phyloP scores from a whole-genome alignment of 768 basidiomycete genomes.

The Cyclocybe aegerita region DNA sequence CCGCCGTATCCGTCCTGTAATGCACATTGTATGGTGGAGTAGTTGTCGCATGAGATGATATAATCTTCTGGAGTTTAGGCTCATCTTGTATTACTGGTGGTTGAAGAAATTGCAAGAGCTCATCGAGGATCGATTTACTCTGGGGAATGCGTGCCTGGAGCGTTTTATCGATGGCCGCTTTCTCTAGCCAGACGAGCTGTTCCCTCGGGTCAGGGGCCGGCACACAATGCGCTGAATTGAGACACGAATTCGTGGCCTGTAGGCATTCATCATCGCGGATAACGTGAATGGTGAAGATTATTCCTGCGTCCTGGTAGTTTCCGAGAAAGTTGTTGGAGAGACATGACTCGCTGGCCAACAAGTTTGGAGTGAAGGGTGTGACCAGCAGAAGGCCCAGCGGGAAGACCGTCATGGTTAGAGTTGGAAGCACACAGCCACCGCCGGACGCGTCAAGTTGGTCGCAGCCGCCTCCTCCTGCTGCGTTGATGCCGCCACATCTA shows the following conservation, averaged over 20 bases:
- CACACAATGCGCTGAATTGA: constrained; percentile 23
- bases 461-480: constrained; percentile 4
- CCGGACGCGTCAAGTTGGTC: neutral
- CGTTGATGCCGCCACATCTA: constrained; percentile 6
- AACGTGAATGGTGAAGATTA: constrained; percentile 44
- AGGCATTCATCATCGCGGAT: constrained; percentile 38
- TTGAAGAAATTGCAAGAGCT: constrained; percentile 14
- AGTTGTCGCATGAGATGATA: neutral
- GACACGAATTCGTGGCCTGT: constrained; percentile 25
- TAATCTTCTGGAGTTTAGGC: constrained; percentile 17
- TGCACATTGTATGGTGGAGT: constrained; percentile 34
- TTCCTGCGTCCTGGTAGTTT: constrained; percentile 43
- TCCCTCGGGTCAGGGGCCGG: constrained; percentile 16
- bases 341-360: constrained; percentile 43
- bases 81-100: neutral
- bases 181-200: constrained; percentile 63
- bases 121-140: constrained; percentile 8
- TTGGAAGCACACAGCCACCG: constrained; percentile 13
- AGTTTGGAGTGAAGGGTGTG: constrained; percentile 39
- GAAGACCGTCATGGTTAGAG: constrained; percentile 15
- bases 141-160: constrained; percentile 24
- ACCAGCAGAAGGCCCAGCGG: constrained; percentile 38
- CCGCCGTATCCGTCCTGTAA: constrained; percentile 40
- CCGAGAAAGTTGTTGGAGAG: constrained; percentile 54
- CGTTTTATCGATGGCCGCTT: constrained; percentile 47